Conservation (phyloP, 495 filamentous ascomycete genomes). For the Penicillium dipodomyicola region DNA sequence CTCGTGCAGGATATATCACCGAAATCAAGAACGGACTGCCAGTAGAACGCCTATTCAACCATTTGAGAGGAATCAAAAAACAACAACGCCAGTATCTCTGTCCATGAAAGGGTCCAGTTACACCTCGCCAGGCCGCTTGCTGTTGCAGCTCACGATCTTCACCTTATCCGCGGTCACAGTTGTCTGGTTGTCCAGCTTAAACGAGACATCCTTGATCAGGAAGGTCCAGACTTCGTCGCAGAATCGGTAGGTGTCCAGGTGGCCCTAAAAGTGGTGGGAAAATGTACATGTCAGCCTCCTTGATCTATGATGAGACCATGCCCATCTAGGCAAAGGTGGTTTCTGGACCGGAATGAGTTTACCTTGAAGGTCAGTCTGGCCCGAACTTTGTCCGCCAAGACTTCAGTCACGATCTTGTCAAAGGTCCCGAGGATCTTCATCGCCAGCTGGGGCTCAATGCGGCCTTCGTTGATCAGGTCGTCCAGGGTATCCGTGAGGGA, state of each 20-base stretch:
- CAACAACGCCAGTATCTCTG: conserved; percentile 18
- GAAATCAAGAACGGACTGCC: conserved; percentile 15
- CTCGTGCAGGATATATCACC: conserved; percentile 11
- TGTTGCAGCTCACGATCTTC: conserved; percentile 96
- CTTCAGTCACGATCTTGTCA: conserved; percentile 83
- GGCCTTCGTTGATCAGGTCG: conserved; percentile 85
- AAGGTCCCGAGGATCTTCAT: conserved; percentile 97
- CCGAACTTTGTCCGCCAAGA: conserved; percentile 87
- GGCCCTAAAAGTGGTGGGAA: conserved; percentile 59
- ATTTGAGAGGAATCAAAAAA: conserved; percentile 4
- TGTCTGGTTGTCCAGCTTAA: conserved; percentile 86
- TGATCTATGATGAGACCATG: background rate
- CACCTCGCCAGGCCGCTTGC: conserved; percentile 74
- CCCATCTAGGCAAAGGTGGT: background rate
- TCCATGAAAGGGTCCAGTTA: conserved; percentile 25
- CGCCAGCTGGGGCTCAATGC: conserved; percentile 95
- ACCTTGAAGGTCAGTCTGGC: conserved; percentile 95
- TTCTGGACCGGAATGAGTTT: conserved; percentile 25
- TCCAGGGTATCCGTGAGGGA: conserved; percentile 95
- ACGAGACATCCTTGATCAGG: conserved; percentile 94
- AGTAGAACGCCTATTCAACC: conserved; percentile 24
- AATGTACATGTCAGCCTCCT: conserved; percentile 15
- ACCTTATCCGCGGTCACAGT: conserved; percentile 72
- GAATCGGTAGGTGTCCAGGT: conserved; percentile 98
- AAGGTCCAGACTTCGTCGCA: conserved; percentile 99